Percentiles rank a stretch among this genome's conserved stretches.
phyloP scores from a whole-genome alignment of 2,329 filamentous ascomycete species.

The Paecilomyces dactylethromorphus region DNA sequence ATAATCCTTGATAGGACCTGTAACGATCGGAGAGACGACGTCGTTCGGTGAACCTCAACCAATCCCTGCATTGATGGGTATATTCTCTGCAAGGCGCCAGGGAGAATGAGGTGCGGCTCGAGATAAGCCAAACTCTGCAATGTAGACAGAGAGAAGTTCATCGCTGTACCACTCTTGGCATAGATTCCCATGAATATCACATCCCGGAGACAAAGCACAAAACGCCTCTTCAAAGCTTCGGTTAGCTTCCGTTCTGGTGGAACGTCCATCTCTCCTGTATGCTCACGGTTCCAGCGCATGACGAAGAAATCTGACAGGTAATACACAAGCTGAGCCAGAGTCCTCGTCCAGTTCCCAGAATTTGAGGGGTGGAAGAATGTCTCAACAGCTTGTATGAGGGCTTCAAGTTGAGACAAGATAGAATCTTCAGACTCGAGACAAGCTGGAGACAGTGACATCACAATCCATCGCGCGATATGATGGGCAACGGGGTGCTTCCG shows the following conservation, averaged over 20 bases:
- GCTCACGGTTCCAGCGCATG: constrained; percentile 93
- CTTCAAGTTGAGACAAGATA: constrained; percentile 77
- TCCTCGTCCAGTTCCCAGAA: constrained; percentile 83
- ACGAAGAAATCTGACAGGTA: constrained; percentile 95
- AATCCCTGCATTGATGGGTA: constrained; percentile 95
- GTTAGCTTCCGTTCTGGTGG: constrained; percentile 74
- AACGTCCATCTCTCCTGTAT: constrained; percentile 83
- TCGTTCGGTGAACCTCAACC: constrained; percentile 93
- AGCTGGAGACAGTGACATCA: constrained; percentile 83
- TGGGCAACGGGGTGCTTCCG: constrained; percentile 90
- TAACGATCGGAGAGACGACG: constrained; percentile 83
- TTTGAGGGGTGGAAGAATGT: constrained; percentile 99
- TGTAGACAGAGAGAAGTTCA: constrained; percentile 85
- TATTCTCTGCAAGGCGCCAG: constrained; percentile 88
- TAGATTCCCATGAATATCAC: constrained; percentile 98
- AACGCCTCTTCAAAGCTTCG: constrained; percentile 74
- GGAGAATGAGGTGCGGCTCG: constrained; percentile 85
- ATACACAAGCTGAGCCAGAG: constrained; percentile 82
- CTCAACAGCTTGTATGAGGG: constrained; percentile 87
- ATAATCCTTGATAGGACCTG: constrained; percentile 90
- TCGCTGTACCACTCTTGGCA: constrained; percentile 85
- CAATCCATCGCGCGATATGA: constrained; percentile 85
- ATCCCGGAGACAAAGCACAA: constrained; percentile 81
- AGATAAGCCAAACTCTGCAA: constrained; percentile 84
- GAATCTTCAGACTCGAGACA: constrained; percentile 73